phyloP scores from a whole-genome alignment of 179 eudicot genomes.

The Sideroxylon spinosum region DNA sequence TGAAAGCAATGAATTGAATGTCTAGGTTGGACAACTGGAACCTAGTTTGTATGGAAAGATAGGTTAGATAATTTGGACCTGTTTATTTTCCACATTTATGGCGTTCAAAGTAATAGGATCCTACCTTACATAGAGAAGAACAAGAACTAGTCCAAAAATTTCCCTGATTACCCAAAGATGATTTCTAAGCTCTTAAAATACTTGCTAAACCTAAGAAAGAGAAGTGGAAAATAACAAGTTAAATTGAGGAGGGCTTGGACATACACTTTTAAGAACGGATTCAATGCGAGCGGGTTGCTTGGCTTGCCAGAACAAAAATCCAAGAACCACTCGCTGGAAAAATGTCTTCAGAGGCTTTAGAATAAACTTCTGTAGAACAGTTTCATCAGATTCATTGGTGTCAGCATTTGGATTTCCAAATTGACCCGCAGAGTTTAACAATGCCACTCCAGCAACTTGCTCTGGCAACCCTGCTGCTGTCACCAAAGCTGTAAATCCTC shows the following conservation, averaged over 20 bases:
- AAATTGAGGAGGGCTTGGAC: conserved; percentile 20
- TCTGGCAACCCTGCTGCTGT: conserved; percentile 73
- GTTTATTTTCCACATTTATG: background rate
- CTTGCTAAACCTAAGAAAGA: background rate
- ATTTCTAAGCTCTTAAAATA: background rate
- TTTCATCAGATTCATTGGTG: conserved; percentile 45
- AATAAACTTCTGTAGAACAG: conserved; percentile 46
- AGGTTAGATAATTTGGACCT: background rate
- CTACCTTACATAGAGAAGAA: background rate
- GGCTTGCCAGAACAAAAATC: conserved; percentile 87
- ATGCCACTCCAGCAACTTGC: conserved; percentile 68
- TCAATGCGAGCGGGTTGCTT: conserved; percentile 81
- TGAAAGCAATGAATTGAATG: background rate
- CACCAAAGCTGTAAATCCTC: conserved; percentile 90
- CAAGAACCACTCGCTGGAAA: conserved; percentile 81
- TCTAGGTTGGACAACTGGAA: conserved; percentile 1
- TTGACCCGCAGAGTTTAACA: conserved; percentile 86
- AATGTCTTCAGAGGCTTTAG: conserved; percentile 69
- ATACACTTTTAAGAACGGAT: conserved; percentile 84
- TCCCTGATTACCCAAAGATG: no score
- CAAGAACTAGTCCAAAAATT: background rate
- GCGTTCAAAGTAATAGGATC: background rate
- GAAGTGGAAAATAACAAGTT: background rate
- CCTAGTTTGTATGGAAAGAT: background rate
- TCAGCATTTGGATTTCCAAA: conserved; percentile 57